Evolutionary conservation across 2,329 filamentous ascomycete species (phyloP).

Genomic region (Clarireedia hainanense): DNA sequence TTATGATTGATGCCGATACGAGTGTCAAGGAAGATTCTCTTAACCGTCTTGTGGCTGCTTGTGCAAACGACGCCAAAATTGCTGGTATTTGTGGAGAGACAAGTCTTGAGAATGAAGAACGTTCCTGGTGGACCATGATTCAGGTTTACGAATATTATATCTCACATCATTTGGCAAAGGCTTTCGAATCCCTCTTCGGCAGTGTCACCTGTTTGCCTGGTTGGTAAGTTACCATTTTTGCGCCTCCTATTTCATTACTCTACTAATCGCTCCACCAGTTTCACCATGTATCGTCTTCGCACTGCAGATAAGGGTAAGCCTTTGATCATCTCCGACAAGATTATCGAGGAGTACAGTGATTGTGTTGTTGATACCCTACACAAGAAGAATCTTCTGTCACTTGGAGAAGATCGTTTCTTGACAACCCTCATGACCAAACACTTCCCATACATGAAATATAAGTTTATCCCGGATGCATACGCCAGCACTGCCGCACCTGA

Average conservation of each 20-base stretch:
- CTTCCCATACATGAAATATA: constrained; percentile 92
- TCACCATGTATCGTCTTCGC: constrained; percentile 95
- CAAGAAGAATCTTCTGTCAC: constrained; percentile 83
- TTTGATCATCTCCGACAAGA: constrained; percentile 80
- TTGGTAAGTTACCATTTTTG: constrained; percentile 60
- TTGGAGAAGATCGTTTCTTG: constrained; percentile 94
- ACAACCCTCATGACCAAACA: constrained; percentile 98
- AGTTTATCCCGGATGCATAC: constrained; percentile 89
- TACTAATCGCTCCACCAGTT: constrained; percentile 50
- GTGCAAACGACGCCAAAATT: constrained; percentile 90
- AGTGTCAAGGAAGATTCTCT: constrained; percentile 86
- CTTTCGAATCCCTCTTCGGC: constrained; percentile 95
- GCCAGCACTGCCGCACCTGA: constrained; percentile 91
- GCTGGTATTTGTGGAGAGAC: constrained; percentile 97
- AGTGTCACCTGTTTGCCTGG: constrained; percentile 98
- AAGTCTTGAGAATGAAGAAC: constrained; percentile 88
- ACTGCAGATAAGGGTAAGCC: constrained; percentile 92
- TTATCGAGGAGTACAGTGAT: constrained; percentile 84
- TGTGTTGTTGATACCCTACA: constrained; percentile 90
- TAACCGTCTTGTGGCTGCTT: constrained; percentile 86
- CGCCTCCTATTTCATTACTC: constrained; percentile 25
- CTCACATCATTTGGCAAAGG: constrained; percentile 92
- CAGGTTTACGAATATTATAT: constrained; percentile 99
- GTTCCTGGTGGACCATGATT: constrained; percentile 99
- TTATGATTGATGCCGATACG: constrained; percentile 98